A percentile compares a stretch with the other conserved stretches of the same genome.
Evolutionary conservation across 495 filamentous ascomycete genomes (phyloP).

Genomic region (Tuber brumale): DNA sequence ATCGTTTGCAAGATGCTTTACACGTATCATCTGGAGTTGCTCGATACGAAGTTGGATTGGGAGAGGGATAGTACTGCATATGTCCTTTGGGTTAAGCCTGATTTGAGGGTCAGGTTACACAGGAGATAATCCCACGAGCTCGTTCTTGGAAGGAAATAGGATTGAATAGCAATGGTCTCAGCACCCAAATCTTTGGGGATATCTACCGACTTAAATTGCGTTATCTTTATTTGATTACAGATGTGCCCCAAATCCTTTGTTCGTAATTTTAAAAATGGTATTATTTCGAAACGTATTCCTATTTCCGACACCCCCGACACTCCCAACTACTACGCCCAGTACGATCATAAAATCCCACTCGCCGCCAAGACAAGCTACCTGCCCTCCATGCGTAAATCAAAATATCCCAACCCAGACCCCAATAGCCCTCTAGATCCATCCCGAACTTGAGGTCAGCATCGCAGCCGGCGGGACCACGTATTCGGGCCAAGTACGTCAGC

Average conservation of each 20-base stretch:
- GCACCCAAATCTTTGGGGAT: background rate
- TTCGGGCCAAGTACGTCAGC: conserved; percentile 1
- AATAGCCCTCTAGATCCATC: conserved; percentile 8
- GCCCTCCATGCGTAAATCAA: conserved; percentile 10
- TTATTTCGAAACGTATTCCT: background rate
- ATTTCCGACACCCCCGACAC: background rate
- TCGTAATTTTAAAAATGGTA: background rate
- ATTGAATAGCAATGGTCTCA: background rate
- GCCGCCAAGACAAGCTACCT: background rate
- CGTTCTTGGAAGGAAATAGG: background rate
- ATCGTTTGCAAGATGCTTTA: conserved; percentile 44
- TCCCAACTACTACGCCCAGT: background rate
- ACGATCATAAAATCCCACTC: background rate
- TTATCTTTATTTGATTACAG: background rate
- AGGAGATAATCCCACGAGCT: background rate
- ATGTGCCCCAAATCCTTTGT: background rate
- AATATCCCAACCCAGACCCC: conserved; percentile 11
- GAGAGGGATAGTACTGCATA: conserved; percentile 36
- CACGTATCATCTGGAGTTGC: conserved; percentile 42
- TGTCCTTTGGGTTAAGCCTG: conserved; percentile 45
- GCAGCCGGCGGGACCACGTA: conserved; percentile 15
- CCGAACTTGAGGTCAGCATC: conserved; percentile 17
- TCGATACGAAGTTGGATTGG: conserved; percentile 43
- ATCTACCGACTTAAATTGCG: background rate
- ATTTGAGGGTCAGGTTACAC: conserved; percentile 31